These are phyloP conservation scores for Epichloe glyceriae DNA, from an alignment of 2,329 filamentous ascomycete species.

Conservation along the genomic window DNA sequence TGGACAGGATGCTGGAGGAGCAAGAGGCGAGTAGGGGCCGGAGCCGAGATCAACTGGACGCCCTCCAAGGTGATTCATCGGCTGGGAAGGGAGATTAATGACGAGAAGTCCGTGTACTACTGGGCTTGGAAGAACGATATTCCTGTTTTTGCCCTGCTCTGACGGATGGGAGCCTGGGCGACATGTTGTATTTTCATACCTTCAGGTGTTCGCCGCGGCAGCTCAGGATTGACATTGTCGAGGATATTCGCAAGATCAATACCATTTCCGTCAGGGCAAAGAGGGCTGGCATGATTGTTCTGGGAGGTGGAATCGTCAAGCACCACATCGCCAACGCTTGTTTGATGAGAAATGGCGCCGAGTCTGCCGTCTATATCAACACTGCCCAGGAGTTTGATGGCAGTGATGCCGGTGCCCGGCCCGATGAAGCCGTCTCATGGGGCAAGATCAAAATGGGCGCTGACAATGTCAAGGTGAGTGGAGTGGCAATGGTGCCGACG, in stretches of 20 bases:
- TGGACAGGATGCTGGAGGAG: constrained; percentile 89
- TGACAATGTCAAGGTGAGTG: constrained; percentile 70
- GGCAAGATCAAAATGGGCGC: constrained; percentile 90
- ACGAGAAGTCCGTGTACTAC: constrained; percentile 85
- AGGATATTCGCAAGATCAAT: constrained; percentile 88
- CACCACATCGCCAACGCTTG: constrained; percentile 98
- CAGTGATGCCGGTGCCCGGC: constrained; percentile 85
- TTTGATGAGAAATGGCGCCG: constrained; percentile 92
- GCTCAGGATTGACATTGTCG: constrained; percentile 79
- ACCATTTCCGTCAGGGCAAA: constrained; percentile 80
- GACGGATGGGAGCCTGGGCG: constrained; percentile 87
- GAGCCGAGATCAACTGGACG: constrained; percentile 74
- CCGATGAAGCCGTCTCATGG: constrained; percentile 96
- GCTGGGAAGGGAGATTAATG: constrained; percentile 85
- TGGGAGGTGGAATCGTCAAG: constrained; percentile 92
- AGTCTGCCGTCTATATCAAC: constrained; percentile 95
- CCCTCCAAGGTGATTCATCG: constrained; percentile 84
- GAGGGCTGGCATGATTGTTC: constrained; percentile 84
- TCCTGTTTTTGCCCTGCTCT: constrained; percentile 88
- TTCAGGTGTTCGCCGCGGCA: constrained; percentile 77
- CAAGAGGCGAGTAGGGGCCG: constrained; percentile 68
- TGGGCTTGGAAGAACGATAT: constrained; percentile 98
- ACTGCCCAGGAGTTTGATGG: constrained; percentile 96
- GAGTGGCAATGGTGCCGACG: neutral
- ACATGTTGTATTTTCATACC: constrained; percentile 98